A percentile compares a stretch with the other conserved stretches of the same genome.
These are phyloP conservation scores for Kluyveromyces sp. DNA, from an alignment of 1,139 yeast genomes.

Conservation along the genomic window DNA sequence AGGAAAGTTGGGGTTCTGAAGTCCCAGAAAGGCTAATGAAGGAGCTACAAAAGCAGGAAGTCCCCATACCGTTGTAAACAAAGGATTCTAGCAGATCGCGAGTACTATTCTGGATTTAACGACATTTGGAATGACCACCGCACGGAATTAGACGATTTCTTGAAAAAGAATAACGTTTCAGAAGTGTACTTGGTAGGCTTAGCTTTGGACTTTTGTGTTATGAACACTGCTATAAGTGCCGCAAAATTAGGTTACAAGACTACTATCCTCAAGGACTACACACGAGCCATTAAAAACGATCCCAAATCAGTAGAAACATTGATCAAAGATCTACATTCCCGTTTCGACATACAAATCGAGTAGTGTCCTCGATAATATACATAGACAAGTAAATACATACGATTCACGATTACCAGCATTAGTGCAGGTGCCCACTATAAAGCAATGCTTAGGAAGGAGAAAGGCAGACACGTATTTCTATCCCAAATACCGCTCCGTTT, in stretches of 20 bases:
- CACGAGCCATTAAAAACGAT: slow-evolving; percentile 40
- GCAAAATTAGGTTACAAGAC: slow-evolving; percentile 55
- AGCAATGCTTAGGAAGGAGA: not conserved
- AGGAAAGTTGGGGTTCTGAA: slow-evolving; percentile 56
- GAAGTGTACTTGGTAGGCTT: slow-evolving; percentile 72
- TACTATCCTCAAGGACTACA: slow-evolving; percentile 48
- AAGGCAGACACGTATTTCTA: not conserved
- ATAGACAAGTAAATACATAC: not conserved
- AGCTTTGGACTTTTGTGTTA: slow-evolving; percentile 82
- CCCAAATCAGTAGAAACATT: slow-evolving; percentile 12
- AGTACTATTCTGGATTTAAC: slow-evolving; percentile 81
- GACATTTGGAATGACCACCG: slow-evolving; percentile 70
- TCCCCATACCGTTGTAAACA: slow-evolving; percentile 41
- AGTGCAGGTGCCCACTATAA: no score
- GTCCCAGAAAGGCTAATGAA: slow-evolving; percentile 44
- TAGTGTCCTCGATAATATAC: not conserved
- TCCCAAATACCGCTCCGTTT: no score
- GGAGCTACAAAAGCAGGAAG: slow-evolving; percentile 22
- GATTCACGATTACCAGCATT: no score
- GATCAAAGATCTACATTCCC: slow-evolving; percentile 12
- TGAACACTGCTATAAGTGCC: slow-evolving; percentile 66
- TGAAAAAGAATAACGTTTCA: slow-evolving; percentile 40
- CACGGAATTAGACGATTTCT: slow-evolving; percentile 52
- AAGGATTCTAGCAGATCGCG: slow-evolving; percentile 69
- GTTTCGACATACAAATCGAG: not conserved